Evolutionary conservation across 2,329 filamentous ascomycete species (phyloP).

Genomic region (Corniculantispora saksenae): DNA sequence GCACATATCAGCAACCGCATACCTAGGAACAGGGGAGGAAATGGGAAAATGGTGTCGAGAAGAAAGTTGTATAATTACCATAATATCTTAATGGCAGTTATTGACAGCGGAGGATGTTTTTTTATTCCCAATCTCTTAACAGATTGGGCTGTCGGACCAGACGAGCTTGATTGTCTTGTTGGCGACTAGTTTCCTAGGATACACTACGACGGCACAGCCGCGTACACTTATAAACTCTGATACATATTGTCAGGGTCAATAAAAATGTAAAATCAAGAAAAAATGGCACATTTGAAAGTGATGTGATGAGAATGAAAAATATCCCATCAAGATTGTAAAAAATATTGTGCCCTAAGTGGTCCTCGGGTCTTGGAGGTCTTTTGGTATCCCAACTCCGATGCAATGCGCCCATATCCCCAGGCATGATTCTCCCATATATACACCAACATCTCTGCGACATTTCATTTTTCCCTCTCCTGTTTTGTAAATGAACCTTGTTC

Average conservation of each 20-base stretch:
- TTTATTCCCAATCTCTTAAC: not conserved
- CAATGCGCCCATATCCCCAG: constrained; percentile 4
- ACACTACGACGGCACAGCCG: not conserved
- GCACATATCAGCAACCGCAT: not conserved
- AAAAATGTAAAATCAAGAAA: constrained; percentile 1
- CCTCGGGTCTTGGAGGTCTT: not conserved
- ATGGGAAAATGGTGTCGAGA: not conserved
- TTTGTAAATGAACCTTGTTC: not conserved
- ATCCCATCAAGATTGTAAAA: not conserved
- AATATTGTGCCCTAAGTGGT: not conserved
- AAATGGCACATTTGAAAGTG: not conserved
- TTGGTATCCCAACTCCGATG: constrained; percentile 13
- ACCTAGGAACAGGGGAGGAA: not conserved
- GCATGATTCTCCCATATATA: not conserved
- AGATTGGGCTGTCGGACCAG: not conserved
- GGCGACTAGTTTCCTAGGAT: constrained; percentile 10
- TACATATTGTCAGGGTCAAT: not conserved
- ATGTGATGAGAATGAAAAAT: not conserved
- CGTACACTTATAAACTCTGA: constrained; percentile 9
- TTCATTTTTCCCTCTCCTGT: not conserved
- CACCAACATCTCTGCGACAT: not conserved
- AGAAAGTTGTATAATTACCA: not conserved
- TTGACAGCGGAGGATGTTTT: not conserved
- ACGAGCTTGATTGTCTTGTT: not conserved
- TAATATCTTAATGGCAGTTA: not conserved